Percentiles rank a stretch among this genome's conserved stretches.
These are phyloP conservation scores for Metschnikowia santaceciliae DNA, from an alignment of 805 yeast species.

Conservation along the genomic window DNA sequence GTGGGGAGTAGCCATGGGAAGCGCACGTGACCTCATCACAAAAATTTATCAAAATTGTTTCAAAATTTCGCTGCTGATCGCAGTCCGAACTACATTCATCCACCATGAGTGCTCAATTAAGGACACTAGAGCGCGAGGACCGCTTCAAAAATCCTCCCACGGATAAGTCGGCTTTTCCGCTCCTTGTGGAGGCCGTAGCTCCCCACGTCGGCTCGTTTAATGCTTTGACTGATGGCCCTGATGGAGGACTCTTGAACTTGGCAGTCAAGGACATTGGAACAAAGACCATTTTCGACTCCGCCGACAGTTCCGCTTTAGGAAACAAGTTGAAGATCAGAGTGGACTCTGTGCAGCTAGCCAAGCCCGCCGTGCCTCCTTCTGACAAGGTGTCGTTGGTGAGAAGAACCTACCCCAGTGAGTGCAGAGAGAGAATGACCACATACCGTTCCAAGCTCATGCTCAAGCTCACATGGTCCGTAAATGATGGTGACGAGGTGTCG, in stretches of 20 bases:
- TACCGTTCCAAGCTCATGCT: conserved; percentile 76
- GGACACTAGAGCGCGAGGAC: conserved; percentile 83
- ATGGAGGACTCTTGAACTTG: conserved; percentile 77
- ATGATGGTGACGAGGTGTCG: conserved; percentile 75
- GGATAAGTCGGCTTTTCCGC: conserved; percentile 77
- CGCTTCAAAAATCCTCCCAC: conserved; percentile 87
- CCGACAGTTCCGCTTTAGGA: conserved; percentile 66
- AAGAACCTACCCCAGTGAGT: conserved; percentile 70
- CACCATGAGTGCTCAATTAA: conserved; percentile 53
- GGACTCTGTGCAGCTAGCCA: conserved; percentile 83
- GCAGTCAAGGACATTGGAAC: conserved; percentile 88
- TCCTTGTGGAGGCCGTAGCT: conserved; percentile 81
- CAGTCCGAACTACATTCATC: conserved; percentile 1
- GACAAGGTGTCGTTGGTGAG: conserved; percentile 77
- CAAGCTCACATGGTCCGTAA: conserved; percentile 81
- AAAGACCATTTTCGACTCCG: conserved; percentile 80
- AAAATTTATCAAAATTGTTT: conserved; percentile 14
- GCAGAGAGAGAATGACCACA: conserved; percentile 84
- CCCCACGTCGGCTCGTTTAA: conserved; percentile 97
- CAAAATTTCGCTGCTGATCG: conserved; percentile 4
- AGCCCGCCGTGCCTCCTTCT: conserved; percentile 68
- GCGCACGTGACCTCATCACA: conserved; percentile 19
- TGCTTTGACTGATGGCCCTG: conserved; percentile 86
- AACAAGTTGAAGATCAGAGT: conserved; percentile 80
- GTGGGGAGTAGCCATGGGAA: no score